Conservation (phyloP, 176 grass and related monocot species). For the Bothriochloa decipiens region DNA sequence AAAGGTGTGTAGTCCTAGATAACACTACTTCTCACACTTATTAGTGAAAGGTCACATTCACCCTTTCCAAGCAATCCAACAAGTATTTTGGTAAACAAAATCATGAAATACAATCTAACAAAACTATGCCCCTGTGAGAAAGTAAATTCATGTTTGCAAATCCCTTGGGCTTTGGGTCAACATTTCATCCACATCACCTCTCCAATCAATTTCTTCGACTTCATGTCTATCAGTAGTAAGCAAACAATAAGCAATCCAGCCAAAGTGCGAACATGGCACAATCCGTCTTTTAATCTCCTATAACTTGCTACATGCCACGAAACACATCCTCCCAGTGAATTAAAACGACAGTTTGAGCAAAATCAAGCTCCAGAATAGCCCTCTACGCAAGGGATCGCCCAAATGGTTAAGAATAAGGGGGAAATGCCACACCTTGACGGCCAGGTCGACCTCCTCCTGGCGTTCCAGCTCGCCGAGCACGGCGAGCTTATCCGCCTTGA, state of each 20-base stretch:
- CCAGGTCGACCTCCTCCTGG: constrained; percentile 82
- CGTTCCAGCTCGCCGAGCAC: constrained; percentile 82
- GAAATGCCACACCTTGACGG: constrained; percentile 62
- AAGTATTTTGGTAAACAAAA: not conserved
- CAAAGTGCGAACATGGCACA: not conserved
- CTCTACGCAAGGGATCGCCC: not conserved
- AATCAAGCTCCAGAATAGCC: not conserved
- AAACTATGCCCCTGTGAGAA: not conserved
- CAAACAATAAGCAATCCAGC: constrained; percentile 6
- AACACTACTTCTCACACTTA: not conserved
- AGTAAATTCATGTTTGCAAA: not conserved
- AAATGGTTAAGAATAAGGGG: not conserved
- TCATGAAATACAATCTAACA: not conserved
- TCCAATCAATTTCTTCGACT: constrained; percentile 1
- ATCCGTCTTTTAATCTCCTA: not conserved
- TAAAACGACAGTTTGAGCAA: not conserved
- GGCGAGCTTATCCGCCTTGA: constrained; percentile 92
- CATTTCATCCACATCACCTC: not conserved
- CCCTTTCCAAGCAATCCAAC: not conserved
- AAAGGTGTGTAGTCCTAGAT: not conserved
- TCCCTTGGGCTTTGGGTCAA: not conserved
- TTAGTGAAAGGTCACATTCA: constrained; percentile 9
- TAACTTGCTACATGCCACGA: not conserved
- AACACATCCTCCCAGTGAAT: not conserved
- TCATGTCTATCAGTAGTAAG: not conserved